These are phyloP conservation scores for Fusarium graminum DNA, from an alignment of 2,329 filamentous ascomycete genomes.

Conservation along the genomic window DNA sequence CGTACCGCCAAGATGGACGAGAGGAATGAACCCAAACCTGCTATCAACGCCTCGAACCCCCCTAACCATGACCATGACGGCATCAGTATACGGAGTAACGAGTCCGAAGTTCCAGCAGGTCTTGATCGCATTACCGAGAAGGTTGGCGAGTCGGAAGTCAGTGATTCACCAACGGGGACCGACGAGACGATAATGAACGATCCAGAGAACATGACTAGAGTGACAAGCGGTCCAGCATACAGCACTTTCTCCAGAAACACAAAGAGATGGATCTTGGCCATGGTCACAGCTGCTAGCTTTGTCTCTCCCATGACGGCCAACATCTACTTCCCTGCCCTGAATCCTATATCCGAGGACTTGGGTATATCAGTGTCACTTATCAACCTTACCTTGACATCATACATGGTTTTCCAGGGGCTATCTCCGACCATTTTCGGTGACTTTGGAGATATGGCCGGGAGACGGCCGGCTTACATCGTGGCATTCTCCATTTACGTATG, in stretches of 20 bases:
- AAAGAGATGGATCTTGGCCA: conserved; percentile 65
- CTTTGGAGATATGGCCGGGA: conserved; percentile 70
- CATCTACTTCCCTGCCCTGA: conserved; percentile 64
- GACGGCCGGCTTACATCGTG: conserved; percentile 72
- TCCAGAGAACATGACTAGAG: conserved; percentile 40
- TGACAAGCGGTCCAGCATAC: conserved; percentile 46
- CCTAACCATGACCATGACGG: conserved; percentile 23
- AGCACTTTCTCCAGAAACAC: conserved; percentile 52
- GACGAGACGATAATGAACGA: conserved; percentile 33
- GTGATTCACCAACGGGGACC: background rate
- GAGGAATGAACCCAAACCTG: conserved; percentile 20
- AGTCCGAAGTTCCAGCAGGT: conserved; percentile 14
- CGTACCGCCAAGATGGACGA: conserved; percentile 27
- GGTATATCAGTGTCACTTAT: conserved; percentile 57
- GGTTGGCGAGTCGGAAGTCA: conserved; percentile 6
- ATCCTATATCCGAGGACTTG: conserved; percentile 57
- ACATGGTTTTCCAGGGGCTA: conserved; percentile 74
- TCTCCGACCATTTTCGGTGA: conserved; percentile 72
- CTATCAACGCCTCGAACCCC: conserved; percentile 1
- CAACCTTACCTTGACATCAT: conserved; percentile 68
- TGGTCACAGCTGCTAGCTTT: conserved; percentile 67
- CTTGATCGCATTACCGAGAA: conserved; percentile 22
- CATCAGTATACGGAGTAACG: conserved; percentile 14
- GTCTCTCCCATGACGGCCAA: conserved; percentile 71
- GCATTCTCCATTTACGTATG: conserved; percentile 68